Conservation (phyloP, 2,329 filamentous ascomycete species). For the Orbilia javanica region DNA sequence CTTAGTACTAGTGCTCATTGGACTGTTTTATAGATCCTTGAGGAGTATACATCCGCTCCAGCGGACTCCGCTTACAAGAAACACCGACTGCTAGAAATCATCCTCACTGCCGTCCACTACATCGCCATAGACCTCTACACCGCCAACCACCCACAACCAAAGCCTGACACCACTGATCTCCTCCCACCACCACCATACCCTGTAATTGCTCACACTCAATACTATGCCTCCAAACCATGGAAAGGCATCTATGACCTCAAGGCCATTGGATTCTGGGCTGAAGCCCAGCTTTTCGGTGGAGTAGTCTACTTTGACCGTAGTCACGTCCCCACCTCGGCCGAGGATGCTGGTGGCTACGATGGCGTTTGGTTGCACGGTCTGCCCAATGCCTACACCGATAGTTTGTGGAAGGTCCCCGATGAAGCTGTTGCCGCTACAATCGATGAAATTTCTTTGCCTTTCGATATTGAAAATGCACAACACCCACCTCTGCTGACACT, state of each 20-base stretch:
- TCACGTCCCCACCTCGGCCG: slow-evolving; percentile 5
- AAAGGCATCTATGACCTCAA: slow-evolving; percentile 50
- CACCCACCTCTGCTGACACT: slow-evolving; percentile 33
- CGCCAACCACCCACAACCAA: slow-evolving; percentile 19
- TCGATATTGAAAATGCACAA: slow-evolving; percentile 36
- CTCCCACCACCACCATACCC: slow-evolving; percentile 48
- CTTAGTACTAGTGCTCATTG: not conserved
- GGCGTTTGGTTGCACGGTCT: slow-evolving; percentile 54
- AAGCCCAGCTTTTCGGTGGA: slow-evolving; percentile 50
- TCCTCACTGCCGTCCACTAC: slow-evolving; percentile 35
- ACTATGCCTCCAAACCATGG: slow-evolving; percentile 57
- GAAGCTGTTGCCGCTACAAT: slow-evolving; percentile 28
- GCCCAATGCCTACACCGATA: slow-evolving; percentile 38
- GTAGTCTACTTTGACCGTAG: slow-evolving; percentile 45
- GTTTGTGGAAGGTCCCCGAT: slow-evolving; percentile 49
- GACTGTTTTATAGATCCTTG: slow-evolving; percentile 30
- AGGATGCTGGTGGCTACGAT: slow-evolving; percentile 22
- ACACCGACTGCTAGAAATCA: slow-evolving; percentile 51
- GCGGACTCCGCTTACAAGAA: slow-evolving; percentile 35
- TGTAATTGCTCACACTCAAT: slow-evolving; percentile 47
- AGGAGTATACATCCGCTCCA: slow-evolving; percentile 45
- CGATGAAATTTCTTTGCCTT: slow-evolving; percentile 20
- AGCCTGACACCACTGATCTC: not conserved
- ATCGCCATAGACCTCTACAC: slow-evolving; percentile 46
- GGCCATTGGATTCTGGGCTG: slow-evolving; percentile 52